Percentiles rank a stretch among this genome's conserved stretches.
These are phyloP conservation scores for Colletotrichum liaoningense DNA, from an alignment of 2,329 filamentous ascomycete genomes.

Conservation along the genomic window DNA sequence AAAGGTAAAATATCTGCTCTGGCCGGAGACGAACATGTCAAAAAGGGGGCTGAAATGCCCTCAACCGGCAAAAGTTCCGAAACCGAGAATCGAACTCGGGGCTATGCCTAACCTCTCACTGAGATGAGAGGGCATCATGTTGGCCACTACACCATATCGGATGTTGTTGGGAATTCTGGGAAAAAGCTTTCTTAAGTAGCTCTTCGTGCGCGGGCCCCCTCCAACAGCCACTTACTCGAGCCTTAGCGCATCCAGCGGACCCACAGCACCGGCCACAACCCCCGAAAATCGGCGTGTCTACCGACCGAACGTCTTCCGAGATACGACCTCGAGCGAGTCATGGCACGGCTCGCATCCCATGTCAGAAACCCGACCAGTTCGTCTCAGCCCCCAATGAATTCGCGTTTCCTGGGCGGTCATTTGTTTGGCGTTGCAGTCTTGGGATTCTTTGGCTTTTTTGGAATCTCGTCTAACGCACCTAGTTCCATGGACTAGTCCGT, in stretches of 20 bases:
- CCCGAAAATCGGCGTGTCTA: background rate
- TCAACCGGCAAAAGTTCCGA: slow-evolving; percentile 15
- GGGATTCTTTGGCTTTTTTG: no score
- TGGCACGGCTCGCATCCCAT: slow-evolving; percentile 5
- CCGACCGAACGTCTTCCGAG: background rate
- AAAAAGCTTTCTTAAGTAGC: no score
- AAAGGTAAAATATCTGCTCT: background rate
- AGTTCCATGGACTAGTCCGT: background rate
- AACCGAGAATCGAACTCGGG: slow-evolving; percentile 34
- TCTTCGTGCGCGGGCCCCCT: no score
- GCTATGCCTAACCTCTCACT: slow-evolving; percentile 27
- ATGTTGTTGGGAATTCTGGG: no score
- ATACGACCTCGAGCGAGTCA: slow-evolving; percentile 20
- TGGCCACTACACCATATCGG: slow-evolving; percentile 35
- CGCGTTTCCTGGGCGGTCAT: background rate
- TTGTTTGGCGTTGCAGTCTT: background rate
- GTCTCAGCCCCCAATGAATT: background rate
- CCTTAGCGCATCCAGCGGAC: background rate
- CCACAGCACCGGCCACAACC: background rate
- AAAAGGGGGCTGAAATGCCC: rapidly evolving
- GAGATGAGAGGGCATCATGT: slow-evolving; percentile 27
- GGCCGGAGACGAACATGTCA: background rate
- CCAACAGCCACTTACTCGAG: no score
- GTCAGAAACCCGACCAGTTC: background rate
- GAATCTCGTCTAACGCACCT: background rate